Percentiles rank a stretch among this genome's conserved stretches.
These are phyloP conservation scores for Annulohypoxylon nitens DNA, from an alignment of 495 filamentous ascomycete genomes.

Conservation along the genomic window DNA sequence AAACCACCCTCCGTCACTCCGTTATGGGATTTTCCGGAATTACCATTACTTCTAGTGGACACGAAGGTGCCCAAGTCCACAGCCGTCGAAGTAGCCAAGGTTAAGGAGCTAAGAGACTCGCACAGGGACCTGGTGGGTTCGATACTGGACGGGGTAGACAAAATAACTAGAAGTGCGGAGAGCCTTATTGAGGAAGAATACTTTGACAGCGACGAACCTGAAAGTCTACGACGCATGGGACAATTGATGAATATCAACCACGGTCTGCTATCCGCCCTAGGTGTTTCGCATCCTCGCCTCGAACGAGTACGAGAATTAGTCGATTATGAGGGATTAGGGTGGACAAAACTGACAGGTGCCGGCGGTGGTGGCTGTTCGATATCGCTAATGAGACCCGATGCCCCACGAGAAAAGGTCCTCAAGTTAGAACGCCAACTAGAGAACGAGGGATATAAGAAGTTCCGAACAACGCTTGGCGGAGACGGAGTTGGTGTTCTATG, in stretches of 20 bases:
- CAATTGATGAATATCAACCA: slow-evolving; percentile 94
- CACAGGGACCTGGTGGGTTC: slow-evolving; percentile 79
- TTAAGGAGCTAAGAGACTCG: slow-evolving; percentile 73
- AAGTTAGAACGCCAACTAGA: slow-evolving; percentile 76
- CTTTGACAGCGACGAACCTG: slow-evolving; percentile 70
- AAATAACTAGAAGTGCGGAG: slow-evolving; percentile 80
- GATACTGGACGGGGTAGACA: slow-evolving; percentile 86
- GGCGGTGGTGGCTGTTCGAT: slow-evolving; percentile 97
- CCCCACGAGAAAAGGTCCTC: slow-evolving; percentile 63
- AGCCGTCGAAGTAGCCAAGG: slow-evolving; percentile 85
- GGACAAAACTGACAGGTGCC: slow-evolving; percentile 96
- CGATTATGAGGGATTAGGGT: slow-evolving; percentile 89
- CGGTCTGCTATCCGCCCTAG: slow-evolving; percentile 85
- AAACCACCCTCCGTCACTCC: slow-evolving; percentile 83
- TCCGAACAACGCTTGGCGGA: slow-evolving; percentile 88
- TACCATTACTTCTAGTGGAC: slow-evolving; percentile 90
- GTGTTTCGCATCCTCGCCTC: slow-evolving; percentile 92
- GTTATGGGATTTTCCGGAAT: slow-evolving; percentile 85
- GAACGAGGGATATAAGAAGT: slow-evolving; percentile 82
- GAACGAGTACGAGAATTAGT: slow-evolving; percentile 94
- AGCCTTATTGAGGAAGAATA: slow-evolving; percentile 73
- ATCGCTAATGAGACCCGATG: slow-evolving; percentile 79
- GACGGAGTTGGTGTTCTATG: slow-evolving; percentile 93
- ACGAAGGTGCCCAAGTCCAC: slow-evolving; percentile 88
- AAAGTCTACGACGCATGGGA: slow-evolving; percentile 76